Evolutionary conservation across 805 yeast genomes (phyloP), one percentile per base, ranked within the genome.

Genomic region (Candida sanyiensis): DNA sequence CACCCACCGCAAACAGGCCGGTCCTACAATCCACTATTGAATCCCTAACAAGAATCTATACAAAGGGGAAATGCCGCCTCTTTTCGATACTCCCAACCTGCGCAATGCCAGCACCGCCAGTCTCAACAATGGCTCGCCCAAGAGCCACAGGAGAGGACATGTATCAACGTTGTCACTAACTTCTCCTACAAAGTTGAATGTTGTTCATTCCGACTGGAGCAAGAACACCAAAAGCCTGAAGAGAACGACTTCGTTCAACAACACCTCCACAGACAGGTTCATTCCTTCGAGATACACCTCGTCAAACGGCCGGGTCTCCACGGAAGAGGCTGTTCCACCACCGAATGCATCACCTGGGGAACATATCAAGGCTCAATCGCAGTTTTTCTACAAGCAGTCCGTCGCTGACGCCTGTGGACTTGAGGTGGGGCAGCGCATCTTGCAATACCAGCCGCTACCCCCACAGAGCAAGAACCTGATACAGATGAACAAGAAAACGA

Each of bases 371-470:
- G 72, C 68, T 1, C 73, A 62, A 44, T 65, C 70, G 6, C 63
- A 63, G 38, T 50, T 58, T 30, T 66, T 66, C 6, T 86, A 85
- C 54, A 82, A 83, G 57, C 76, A 77, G 51, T 80, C 86, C 20
- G 95, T 90, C 2, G 97, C 97, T 0, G 83, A 83, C 55, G 97
- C 97, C 0, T 90, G 97, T 59, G 97, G 98, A 0, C 67, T 88
- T 35, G 81, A 83, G 42, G 74, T 84, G 52, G 82, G 86, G 45
- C 82, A 85, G 45, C 69, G 96, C 46, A 85, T 93, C 27, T 64
- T 90, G 42, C 88, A 86, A 51, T 90, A 83, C 61, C 82, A 85
- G 58, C 94, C 93, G n/a, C 63, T 72, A 16, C 87, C 96, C 8
- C 97, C 97, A 3, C 82, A 49, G 38, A 43, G 56, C 23, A 53